Conservation (phyloP, 192 early-diverging fungal species). For the Linnemannia hyalina region DNA sequence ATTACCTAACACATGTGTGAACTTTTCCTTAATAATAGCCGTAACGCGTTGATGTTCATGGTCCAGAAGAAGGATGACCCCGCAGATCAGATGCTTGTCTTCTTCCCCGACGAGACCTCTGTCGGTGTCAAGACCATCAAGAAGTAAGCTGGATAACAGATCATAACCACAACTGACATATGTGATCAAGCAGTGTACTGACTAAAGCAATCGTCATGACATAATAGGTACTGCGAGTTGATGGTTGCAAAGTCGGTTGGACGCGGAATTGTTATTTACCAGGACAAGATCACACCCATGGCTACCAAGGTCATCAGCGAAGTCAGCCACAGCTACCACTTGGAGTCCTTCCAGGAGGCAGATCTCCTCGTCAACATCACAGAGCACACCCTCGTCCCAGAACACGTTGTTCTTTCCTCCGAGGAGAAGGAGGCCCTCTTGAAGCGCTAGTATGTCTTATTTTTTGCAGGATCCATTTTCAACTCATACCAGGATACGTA, state of each 20-base stretch:
- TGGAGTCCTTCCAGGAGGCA: slow-evolving; percentile 92
- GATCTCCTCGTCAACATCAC: slow-evolving; percentile 99
- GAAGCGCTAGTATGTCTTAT: slow-evolving; percentile 84
- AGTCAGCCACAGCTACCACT: slow-evolving; percentile 58
- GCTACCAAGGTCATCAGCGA: slow-evolving; percentile 80
- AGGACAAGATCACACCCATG: slow-evolving; percentile 84
- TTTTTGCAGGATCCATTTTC: no score
- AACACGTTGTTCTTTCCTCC: slow-evolving; percentile 86
- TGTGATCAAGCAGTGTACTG: no score
- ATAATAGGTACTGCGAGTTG: slow-evolving; percentile 69
- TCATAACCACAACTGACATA: background rate
- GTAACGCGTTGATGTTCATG: slow-evolving; percentile 84
- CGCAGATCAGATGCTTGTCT: slow-evolving; percentile 88
- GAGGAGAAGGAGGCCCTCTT: slow-evolving; percentile 95
- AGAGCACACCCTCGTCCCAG: slow-evolving; percentile 94
- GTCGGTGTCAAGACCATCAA: slow-evolving; percentile 93
- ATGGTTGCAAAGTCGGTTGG: slow-evolving; percentile 89
- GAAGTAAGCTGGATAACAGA: slow-evolving; percentile 68
- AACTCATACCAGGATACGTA: background rate
- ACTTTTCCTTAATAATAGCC: slow-evolving; percentile 57
- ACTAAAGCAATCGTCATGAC: background rate
- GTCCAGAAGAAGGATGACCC: slow-evolving; percentile 86
- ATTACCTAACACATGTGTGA: background rate
- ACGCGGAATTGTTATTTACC: slow-evolving; percentile 91
- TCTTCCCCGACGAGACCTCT: slow-evolving; percentile 90